Percentiles rank a stretch among this genome's conserved stretches.
Evolutionary conservation across 305 asterid species (phyloP).

Genomic region (Rubia occidens): DNA sequence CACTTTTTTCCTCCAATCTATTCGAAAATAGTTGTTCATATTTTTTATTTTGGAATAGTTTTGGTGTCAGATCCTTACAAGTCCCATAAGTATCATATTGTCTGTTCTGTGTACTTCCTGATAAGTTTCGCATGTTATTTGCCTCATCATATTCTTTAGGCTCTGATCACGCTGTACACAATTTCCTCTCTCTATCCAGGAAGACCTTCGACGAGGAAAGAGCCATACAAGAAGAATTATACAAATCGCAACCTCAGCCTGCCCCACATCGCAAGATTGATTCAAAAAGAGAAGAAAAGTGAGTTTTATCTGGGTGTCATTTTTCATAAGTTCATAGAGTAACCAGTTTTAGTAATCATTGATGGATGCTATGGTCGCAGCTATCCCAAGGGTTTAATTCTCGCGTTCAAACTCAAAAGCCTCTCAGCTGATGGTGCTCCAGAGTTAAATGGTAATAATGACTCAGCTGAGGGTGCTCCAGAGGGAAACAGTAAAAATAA

Average conservation of each 20-base stretch:
- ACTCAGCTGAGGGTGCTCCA: conserved; percentile 23
- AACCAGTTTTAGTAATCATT: conserved; percentile 14
- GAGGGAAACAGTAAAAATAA: background rate
- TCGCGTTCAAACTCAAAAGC: conserved; percentile 69
- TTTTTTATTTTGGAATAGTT: background rate
- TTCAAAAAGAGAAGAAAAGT: conserved; percentile 48
- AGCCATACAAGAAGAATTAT: conserved; percentile 56
- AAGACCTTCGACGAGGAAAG: conserved; percentile 67
- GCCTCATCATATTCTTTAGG: background rate
- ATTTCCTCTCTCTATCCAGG: conserved; percentile 34
- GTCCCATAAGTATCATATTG: background rate
- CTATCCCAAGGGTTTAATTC: conserved; percentile 77
- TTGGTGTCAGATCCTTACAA: background rate
- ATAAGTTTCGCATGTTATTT: background rate
- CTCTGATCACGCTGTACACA: conserved; percentile 4
- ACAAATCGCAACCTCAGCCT: conserved; percentile 29
- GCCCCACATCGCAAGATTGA: conserved; percentile 50
- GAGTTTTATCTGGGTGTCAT: conserved; percentile 20
- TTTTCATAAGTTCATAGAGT: conserved; percentile 3
- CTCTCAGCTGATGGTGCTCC: conserved; percentile 35
- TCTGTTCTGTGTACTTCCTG: background rate
- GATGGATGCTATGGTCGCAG: conserved; percentile 35
- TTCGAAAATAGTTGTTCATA: background rate
- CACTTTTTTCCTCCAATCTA: background rate
- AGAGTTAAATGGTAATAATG: conserved; percentile 33